Conservation (phyloP, 257 asterid species). For the Verbascum thapsus region DNA sequence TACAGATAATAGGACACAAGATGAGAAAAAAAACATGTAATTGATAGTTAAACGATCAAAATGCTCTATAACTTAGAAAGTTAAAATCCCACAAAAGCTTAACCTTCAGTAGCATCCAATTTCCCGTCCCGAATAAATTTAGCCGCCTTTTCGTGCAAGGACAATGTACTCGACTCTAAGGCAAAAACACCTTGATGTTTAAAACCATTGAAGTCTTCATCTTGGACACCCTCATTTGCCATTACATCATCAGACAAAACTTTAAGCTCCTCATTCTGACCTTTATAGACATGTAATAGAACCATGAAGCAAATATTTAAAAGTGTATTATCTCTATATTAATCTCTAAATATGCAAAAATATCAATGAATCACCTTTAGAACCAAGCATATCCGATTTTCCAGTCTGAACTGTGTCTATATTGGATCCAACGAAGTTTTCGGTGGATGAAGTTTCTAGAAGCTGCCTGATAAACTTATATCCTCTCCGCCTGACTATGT, state of each 20-base stretch:
- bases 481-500: conserved; percentile 92
- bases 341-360: conserved; percentile 22
- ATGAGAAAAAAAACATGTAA: not conserved
- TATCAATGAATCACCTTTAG: conserved; percentile 42
- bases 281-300: conserved; percentile 49
- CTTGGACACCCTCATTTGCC: conserved; percentile 32
- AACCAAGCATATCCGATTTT: conserved; percentile 28
- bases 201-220: conserved; percentile 15
- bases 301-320: conserved; percentile 30
- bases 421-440: conserved; percentile 24
- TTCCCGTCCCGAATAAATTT: conserved; percentile 71
- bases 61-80: not conserved
- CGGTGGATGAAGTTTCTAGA: conserved; percentile 44
- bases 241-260: conserved; percentile 39
- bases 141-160: conserved; percentile 57
- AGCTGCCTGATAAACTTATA: conserved; percentile 67
- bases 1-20: not conserved
- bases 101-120: conserved; percentile 67
- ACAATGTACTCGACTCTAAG: conserved; percentile 28
- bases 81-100: conserved; percentile 20
- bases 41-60: not conserved
- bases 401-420: conserved; percentile 40
- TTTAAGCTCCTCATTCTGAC: conserved; percentile 52
- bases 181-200: conserved; percentile 20
- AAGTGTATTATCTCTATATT: conserved; percentile 7